Conservation (phyloP, 148 eudicot species). For the Bassia scoparia region DNA sequence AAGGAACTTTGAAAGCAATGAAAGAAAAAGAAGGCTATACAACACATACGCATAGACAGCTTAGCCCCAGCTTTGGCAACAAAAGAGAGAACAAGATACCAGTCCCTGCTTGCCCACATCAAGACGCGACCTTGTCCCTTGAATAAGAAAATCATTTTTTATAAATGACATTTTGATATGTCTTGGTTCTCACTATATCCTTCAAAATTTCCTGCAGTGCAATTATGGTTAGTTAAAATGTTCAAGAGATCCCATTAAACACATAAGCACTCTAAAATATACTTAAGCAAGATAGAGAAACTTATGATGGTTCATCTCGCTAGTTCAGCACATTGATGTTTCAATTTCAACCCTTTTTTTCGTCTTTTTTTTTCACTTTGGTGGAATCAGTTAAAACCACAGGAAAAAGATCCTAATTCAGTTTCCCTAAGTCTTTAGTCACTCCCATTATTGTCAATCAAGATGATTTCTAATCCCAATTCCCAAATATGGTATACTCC, state of each 20-base stretch:
- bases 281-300: not conserved
- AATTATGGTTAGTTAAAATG: slow-evolving; percentile 4
- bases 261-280: not conserved
- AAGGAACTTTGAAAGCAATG: not conserved
- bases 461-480: too few relatives aligned
- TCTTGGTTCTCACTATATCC: slow-evolving; percentile 90
- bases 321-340: not conserved
- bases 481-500: too few relatives aligned
- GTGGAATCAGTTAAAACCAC: too few relatives aligned
- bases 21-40: not conserved
- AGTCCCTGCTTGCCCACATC: slow-evolving; percentile 99
- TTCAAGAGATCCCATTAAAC: not conserved
- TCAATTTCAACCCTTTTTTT: too few relatives aligned
- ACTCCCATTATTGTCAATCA: too few relatives aligned
- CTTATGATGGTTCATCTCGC: not conserved
- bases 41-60: slow-evolving; percentile 89
- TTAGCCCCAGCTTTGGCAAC: slow-evolving; percentile 99
- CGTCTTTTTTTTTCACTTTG: too few relatives aligned
- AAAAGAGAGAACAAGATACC: slow-evolving; percentile 94
- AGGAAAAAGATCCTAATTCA: too few relatives aligned
- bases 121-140: slow-evolving; percentile 91
- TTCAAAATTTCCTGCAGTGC: slow-evolving; percentile 92
- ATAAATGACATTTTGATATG: slow-evolving; percentile 88
- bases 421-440: too few relatives aligned
- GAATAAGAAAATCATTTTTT: slow-evolving; percentile 69